phyloP scores from a whole-genome alignment of 345 rosid species.

The Gossypium turneri region DNA sequence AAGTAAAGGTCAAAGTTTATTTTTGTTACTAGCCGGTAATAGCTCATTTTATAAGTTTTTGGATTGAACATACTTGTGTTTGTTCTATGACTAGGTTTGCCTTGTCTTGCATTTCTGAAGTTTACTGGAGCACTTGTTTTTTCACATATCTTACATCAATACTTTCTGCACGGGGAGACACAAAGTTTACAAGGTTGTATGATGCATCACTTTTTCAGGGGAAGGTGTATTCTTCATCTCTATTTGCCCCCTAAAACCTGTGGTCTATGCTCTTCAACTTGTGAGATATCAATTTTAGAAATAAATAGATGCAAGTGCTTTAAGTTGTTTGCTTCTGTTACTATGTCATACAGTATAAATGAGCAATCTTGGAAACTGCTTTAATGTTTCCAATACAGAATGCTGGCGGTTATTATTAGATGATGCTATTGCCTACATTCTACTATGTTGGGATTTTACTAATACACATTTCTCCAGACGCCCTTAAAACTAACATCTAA shows the following conservation, averaged over 20 bases:
- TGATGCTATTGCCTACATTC: background rate
- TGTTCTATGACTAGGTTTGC: background rate
- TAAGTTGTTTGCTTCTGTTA: background rate
- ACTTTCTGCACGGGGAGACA: slow-evolving; percentile 52
- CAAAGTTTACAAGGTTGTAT: slow-evolving; percentile 87
- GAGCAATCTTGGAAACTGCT: background rate
- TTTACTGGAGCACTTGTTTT: background rate
- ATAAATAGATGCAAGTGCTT: background rate
- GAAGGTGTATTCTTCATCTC: slow-evolving; percentile 47
- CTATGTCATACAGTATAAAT: background rate
- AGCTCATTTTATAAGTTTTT: slow-evolving; percentile 1
- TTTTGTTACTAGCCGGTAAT: slow-evolving; percentile 9
- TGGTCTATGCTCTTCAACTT: background rate
- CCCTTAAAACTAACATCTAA: slow-evolving; percentile 22
- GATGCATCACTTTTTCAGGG: slow-evolving; percentile 84
- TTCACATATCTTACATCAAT: background rate
- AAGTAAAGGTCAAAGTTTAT: background rate
- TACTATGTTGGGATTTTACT: background rate
- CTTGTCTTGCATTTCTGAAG: background rate
- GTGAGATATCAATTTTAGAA: background rate
- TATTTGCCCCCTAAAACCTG: background rate
- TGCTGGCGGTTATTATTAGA: too few species aligned
- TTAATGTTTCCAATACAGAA: background rate
- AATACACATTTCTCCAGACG: slow-evolving; percentile 7
- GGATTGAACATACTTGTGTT: background rate